A percentile compares a stretch with the other conserved stretches of the same genome.
phyloP scores from a whole-genome alignment of 768 basidiomycete genomes.

The Gelatoporia subvermispora region DNA sequence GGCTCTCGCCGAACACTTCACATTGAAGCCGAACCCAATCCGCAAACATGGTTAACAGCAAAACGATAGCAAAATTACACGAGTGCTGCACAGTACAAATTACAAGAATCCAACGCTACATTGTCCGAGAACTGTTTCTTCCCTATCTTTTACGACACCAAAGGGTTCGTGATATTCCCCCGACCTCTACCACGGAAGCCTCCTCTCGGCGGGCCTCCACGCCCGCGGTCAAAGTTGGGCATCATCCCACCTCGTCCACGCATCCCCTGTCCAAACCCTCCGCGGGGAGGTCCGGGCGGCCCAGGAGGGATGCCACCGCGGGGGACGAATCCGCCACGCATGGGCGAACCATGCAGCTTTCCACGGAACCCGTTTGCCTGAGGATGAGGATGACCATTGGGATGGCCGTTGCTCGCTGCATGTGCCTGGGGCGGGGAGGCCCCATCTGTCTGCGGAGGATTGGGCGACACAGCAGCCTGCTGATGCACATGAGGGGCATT shows the following conservation, averaged over 20 bases:
- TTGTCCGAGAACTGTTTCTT: too few species aligned
- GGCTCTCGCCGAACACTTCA: too few species aligned
- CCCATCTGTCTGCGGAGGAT: background rate
- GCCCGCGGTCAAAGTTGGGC: constrained; percentile 27
- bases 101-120: too few species aligned
- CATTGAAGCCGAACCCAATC: too few species aligned
- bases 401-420: background rate
- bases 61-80: too few species aligned
- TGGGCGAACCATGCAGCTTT: constrained; percentile 3
- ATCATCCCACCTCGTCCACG: constrained; percentile 32
- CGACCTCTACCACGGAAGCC: constrained; percentile 28
- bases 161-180: background rate
- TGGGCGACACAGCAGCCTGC: background rate
- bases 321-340: constrained; percentile 6
- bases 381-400: constrained; percentile 6
- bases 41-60: too few species aligned
- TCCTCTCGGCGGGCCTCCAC: constrained; percentile 24
- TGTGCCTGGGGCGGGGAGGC: too few species aligned
- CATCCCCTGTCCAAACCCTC: constrained; percentile 13
- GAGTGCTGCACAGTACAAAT: too few species aligned
- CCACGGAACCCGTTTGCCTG: constrained; percentile 2
- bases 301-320: constrained; percentile 7
- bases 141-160: background rate
- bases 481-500: background rate
- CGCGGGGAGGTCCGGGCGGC: constrained; percentile 15